These are phyloP conservation scores for Ustilaginoidea virens DNA, from an alignment of 2,329 filamentous ascomycete genomes.

Conservation along the genomic window DNA sequence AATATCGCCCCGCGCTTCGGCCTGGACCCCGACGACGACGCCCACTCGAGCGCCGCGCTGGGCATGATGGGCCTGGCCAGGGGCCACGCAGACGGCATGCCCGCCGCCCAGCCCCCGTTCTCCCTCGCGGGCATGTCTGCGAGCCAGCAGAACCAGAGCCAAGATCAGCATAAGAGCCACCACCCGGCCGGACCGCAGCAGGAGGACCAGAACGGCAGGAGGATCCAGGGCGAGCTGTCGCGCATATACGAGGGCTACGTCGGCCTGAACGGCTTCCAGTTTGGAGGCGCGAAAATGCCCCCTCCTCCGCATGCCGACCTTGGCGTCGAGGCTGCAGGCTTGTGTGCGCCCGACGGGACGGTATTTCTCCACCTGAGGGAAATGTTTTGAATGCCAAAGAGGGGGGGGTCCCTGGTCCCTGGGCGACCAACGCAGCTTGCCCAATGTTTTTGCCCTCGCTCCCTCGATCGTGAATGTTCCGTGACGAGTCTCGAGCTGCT, in stretches of 20 bases:
- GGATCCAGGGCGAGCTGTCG: slow-evolving; percentile 38
- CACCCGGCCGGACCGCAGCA: too few species aligned
- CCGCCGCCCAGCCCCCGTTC: slow-evolving; percentile 12
- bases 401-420: too few species aligned
- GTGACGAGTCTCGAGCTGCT: too few species aligned
- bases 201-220: slow-evolving; percentile 27
- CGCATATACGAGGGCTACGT: slow-evolving; percentile 27
- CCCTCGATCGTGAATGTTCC: too few species aligned
- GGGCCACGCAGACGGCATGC: slow-evolving; percentile 16
- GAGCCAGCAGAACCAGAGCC: background rate
- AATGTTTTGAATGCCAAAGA: too few species aligned
- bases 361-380: slow-evolving; percentile 22
- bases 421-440: too few species aligned
- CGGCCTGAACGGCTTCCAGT: slow-evolving; percentile 18
- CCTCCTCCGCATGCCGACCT: slow-evolving; percentile 12
- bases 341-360: slow-evolving; percentile 14
- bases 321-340: slow-evolving; percentile 8
- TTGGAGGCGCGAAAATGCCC: slow-evolving; percentile 10
- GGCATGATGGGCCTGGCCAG: slow-evolving; percentile 39
- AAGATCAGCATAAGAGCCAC: slow-evolving; percentile 2
- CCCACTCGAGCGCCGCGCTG: slow-evolving; percentile 35
- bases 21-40: slow-evolving; percentile 31
- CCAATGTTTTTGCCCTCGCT: too few species aligned
- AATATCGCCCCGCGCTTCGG: slow-evolving; percentile 57
- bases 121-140: slow-evolving; percentile 13